A percentile compares a stretch with the other conserved stretches of the same genome.
These are phyloP conservation scores for Alternaria dauci DNA, from an alignment of 2,329 filamentous ascomycete genomes.

Conservation along the genomic window DNA sequence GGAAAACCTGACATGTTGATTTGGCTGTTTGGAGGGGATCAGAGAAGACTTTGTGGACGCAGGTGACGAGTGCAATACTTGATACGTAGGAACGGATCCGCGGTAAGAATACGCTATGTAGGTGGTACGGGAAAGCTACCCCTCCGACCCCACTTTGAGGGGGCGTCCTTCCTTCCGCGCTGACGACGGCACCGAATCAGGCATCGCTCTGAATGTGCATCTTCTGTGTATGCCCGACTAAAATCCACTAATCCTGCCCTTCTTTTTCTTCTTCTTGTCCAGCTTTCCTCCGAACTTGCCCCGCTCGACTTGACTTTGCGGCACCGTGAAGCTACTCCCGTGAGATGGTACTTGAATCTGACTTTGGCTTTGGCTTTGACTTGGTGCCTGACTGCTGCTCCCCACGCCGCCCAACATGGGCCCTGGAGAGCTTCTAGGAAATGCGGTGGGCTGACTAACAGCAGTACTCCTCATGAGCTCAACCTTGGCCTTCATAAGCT, in stretches of 20 bases:
- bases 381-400: slow-evolving; percentile 38
- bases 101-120: background rate
- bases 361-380: slow-evolving; percentile 14
- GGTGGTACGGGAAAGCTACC: slow-evolving; percentile 22
- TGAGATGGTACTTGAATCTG: slow-evolving; percentile 11
- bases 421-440: slow-evolving; percentile 41
- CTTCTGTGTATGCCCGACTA: slow-evolving; percentile 1
- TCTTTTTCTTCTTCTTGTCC: slow-evolving; percentile 48
- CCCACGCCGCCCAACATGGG: slow-evolving; percentile 28
- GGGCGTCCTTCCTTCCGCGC: slow-evolving; percentile 16
- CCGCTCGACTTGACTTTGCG: slow-evolving; percentile 46
- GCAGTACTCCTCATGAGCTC: slow-evolving; percentile 29
- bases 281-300: slow-evolving; percentile 47
- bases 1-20: slow-evolving; percentile 39
- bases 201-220: background rate
- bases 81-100: slow-evolving; percentile 1
- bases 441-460: slow-evolving; percentile 30
- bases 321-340: slow-evolving; percentile 12
- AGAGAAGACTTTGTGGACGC: background rate
- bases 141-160: slow-evolving; percentile 26
- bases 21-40: background rate
- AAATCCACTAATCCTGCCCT: slow-evolving; percentile 47
- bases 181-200: slow-evolving; percentile 9
- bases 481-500: slow-evolving; percentile 28
- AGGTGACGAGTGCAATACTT: background rate